phyloP scores from a whole-genome alignment of 192 early-diverging fungal genomes.

The Gonapodya sp. region DNA sequence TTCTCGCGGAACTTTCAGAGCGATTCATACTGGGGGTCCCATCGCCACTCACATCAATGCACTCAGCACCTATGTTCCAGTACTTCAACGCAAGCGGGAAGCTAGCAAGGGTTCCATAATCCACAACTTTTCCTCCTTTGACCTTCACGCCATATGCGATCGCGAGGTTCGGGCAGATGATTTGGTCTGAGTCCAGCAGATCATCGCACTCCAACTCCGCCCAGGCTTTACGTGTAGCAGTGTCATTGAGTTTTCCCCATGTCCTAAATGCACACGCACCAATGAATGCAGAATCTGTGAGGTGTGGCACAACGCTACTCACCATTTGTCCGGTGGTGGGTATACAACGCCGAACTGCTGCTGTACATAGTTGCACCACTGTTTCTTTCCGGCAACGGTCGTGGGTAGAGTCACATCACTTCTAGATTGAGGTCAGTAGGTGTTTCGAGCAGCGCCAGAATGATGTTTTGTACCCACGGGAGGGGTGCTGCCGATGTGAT shows the following conservation, averaged over 20 bases:
- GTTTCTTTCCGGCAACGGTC: neutral
- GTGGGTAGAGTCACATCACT: no score
- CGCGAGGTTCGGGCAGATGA: neutral
- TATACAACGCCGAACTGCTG: neutral
- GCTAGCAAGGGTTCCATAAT: neutral
- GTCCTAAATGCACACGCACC: no score
- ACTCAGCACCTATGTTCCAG: neutral
- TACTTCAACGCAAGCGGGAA: neutral
- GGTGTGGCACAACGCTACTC: no score
- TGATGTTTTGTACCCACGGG: no score
- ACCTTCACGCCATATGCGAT: neutral
- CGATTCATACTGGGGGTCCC: no score
- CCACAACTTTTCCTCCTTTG: neutral
- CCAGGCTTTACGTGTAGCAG: neutral
- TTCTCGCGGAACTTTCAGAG: no score
- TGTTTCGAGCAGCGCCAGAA: no score
- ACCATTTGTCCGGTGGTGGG: neutral
- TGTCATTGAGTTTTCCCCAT: neutral
- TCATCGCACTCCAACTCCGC: neutral
- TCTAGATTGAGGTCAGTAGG: no score
- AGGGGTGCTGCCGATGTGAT: no score
- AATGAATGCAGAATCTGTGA: no score
- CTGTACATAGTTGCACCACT: neutral
- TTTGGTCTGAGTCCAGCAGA: neutral
- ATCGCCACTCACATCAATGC: neutral